Conservation (phyloP, 164 flowering plant species). For the Nymphaea colorata region DNA sequence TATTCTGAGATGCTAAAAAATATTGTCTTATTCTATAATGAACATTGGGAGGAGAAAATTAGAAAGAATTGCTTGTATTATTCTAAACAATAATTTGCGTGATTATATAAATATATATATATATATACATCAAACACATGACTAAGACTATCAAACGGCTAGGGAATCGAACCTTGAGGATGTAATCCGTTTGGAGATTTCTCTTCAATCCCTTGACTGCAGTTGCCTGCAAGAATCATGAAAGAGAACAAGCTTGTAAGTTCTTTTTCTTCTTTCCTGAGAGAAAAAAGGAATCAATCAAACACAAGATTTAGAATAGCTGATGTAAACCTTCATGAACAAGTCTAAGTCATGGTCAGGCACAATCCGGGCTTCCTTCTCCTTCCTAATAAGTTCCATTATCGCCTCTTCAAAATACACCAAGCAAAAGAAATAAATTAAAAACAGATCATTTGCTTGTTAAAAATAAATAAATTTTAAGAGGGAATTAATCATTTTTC, state of each 20-base stretch:
- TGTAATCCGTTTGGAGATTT: constrained; percentile 60
- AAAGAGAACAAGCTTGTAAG: too few relatives aligned
- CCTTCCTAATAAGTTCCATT: constrained; percentile 48
- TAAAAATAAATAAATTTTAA: background rate
- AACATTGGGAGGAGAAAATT: too few relatives aligned
- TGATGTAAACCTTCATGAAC: constrained; percentile 51
- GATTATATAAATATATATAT: too few relatives aligned
- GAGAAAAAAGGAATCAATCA: too few relatives aligned
- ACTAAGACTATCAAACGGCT: background rate
- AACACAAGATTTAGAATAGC: too few relatives aligned
- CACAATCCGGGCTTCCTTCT: constrained; percentile 46
- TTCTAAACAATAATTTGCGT: too few relatives aligned
- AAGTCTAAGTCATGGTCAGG: constrained; percentile 67
- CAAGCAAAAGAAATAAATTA: too few relatives aligned
- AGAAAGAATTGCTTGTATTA: too few relatives aligned
- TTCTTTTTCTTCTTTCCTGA: too few relatives aligned
- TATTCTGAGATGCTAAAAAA: too few relatives aligned
- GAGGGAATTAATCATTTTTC: background rate
- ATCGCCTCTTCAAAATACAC: constrained; percentile 29
- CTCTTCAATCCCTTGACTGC: constrained; percentile 39
- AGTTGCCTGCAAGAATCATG: constrained; percentile 28
- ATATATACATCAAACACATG: too few relatives aligned
- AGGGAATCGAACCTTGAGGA: constrained; percentile 34
- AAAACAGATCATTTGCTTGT: background rate
- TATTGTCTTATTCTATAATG: too few relatives aligned